phyloP scores from a whole-genome alignment of 2,329 filamentous ascomycete genomes.

The Colletotrichum euphorbiae region DNA sequence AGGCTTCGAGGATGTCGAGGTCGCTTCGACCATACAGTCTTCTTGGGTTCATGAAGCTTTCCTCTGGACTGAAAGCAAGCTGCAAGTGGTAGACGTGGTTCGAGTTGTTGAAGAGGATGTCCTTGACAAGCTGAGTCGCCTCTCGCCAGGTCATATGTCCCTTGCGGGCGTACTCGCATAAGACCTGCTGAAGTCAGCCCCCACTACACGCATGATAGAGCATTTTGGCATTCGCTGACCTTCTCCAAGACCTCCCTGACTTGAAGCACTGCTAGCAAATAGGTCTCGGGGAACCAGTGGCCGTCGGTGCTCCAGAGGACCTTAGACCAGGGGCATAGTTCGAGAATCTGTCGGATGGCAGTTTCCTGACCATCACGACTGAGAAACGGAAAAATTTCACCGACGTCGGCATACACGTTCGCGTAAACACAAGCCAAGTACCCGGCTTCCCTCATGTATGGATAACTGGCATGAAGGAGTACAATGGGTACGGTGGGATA shows the following conservation, averaged over 20 bases:
- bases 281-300: conserved; percentile 83
- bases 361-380: conserved; percentile 80
- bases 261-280: conserved; percentile 77
- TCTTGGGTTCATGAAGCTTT: conserved; percentile 37
- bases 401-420: conserved; percentile 86
- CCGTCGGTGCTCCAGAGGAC: conserved; percentile 85
- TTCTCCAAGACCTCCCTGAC: conserved; percentile 77
- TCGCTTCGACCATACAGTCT: conserved; percentile 45
- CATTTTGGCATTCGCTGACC: conserved; percentile 52
- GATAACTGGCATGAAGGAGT: conserved; percentile 83
- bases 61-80: conserved; percentile 52
- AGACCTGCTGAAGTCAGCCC: conserved; percentile 58
- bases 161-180: conserved; percentile 74
- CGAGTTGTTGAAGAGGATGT: conserved; percentile 81
- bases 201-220: not conserved
- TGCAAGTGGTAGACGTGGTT: conserved; percentile 78
- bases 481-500: conserved; percentile 80
- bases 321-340: conserved; percentile 80
- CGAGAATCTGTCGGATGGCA: conserved; percentile 77
- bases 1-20: conserved; percentile 50
- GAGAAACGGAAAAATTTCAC: conserved; percentile 83
- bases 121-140: conserved; percentile 72
- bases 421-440: conserved; percentile 82
- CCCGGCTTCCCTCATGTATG: conserved; percentile 81
- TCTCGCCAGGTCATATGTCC: conserved; percentile 70